Conservation (phyloP, 163 green algal genomes). For the Chlamydomonas reinhardtii region DNA sequence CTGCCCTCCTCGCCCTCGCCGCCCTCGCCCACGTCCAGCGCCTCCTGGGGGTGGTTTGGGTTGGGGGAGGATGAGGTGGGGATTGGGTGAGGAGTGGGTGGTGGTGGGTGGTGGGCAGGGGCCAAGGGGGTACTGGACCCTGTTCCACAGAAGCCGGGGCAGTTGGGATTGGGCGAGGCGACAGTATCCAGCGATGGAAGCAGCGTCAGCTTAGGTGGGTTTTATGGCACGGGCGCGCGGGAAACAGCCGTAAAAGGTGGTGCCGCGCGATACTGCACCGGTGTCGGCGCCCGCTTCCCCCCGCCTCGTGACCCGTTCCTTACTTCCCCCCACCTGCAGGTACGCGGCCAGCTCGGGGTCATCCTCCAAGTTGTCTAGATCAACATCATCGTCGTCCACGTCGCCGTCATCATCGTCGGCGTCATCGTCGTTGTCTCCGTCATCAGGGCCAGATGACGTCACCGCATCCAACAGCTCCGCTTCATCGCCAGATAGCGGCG, state of each 20-base stretch:
- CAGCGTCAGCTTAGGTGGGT: no score
- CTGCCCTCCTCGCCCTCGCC: conserved; percentile 44
- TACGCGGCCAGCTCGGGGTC: conserved; percentile 67
- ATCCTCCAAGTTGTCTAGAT: conserved; percentile 49
- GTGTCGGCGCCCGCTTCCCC: no score
- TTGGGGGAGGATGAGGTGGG: no score
- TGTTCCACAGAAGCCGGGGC: no score
- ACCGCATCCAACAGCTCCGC: conserved; percentile 12
- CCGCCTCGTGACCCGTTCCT: no score
- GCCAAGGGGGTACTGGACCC: no score
- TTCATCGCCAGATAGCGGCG: background rate
- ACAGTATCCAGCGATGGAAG: no score
- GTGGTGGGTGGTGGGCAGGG: background rate
- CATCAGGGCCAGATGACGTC: background rate
- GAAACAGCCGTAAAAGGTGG: no score
- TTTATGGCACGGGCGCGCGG: no score
- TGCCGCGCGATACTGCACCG: no score
- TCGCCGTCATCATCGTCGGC: conserved; percentile 27
- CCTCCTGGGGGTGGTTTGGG: conserved; percentile 46
- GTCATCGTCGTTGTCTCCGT: conserved; percentile 4
- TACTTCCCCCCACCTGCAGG: conserved; percentile 65
- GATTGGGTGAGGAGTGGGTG: no score
- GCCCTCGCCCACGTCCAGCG: conserved; percentile 55
- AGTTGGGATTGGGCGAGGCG: no score
- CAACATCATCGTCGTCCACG: conserved; percentile 1